These are phyloP conservation scores for Rhodosporidiobolus odoratus DNA, from an alignment of 768 basidiomycete species.

Conservation along the genomic window DNA sequence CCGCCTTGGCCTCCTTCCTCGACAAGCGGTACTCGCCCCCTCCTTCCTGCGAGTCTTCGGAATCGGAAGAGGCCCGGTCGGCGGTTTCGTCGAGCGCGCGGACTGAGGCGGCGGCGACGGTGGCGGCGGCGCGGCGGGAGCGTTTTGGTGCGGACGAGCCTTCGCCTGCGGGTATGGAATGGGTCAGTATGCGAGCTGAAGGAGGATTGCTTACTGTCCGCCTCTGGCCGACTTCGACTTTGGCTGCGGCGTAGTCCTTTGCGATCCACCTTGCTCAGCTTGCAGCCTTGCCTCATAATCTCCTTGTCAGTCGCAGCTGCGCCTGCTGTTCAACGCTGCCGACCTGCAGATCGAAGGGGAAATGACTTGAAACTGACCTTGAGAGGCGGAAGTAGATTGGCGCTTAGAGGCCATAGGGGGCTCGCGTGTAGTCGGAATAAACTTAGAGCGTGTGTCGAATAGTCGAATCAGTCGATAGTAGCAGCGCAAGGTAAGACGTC, in stretches of 20 bases:
- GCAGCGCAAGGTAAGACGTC: background rate
- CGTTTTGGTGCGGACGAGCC: background rate
- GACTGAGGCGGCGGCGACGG: background rate
- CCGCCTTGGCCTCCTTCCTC: constrained; percentile 1
- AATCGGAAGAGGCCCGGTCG: constrained; percentile 15
- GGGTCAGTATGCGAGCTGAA: no score
- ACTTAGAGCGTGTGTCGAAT: background rate
- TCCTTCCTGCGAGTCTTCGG: constrained; percentile 18
- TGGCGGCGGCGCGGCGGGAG: constrained; percentile 7
- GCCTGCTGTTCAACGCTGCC: background rate
- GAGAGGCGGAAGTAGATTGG: background rate
- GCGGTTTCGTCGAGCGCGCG: background rate
- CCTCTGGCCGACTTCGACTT: no score
- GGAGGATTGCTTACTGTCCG: no score
- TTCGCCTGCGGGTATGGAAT: background rate
- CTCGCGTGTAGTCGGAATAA: background rate
- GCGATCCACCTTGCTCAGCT: no score
- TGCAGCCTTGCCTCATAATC: no score
- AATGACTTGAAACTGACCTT: background rate
- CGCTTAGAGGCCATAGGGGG: constrained; percentile 9
- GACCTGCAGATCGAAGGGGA: background rate
- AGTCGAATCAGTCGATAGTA: background rate
- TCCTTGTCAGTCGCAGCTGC: no score
- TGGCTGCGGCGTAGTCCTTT: no score
- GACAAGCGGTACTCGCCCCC: constrained; percentile 15